Evolutionary conservation across 1,284 basidiomycete genomes (phyloP).

Genomic region (Gymnopus androsaceus): DNA sequence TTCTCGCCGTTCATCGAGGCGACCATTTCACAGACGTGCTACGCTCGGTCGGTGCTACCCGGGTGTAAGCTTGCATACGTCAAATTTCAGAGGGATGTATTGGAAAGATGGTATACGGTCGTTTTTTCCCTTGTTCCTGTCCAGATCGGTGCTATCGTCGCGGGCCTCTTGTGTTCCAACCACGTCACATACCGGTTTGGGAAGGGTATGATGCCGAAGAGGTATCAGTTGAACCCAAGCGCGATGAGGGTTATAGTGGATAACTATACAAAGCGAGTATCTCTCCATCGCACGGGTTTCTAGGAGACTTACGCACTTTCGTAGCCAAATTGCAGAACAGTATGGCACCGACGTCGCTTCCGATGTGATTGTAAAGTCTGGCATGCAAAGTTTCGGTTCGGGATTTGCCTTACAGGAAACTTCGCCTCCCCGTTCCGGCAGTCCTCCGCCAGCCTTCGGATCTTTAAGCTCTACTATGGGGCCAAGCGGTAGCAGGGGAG

Average conservation of each 20-base stretch:
- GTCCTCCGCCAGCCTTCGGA: not conserved
- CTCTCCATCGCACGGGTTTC: not conserved
- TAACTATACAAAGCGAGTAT: not conserved
- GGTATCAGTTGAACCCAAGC: conserved; percentile 2
- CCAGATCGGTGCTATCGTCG: not conserved
- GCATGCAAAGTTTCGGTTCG: not conserved
- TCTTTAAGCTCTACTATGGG: no score
- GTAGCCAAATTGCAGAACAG: conserved; percentile 13
- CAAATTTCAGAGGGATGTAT: not conserved
- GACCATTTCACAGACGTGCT: conserved; percentile 65
- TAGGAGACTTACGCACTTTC: not conserved
- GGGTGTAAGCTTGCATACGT: conserved; percentile 56
- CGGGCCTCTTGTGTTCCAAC: conserved; percentile 10
- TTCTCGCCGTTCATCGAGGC: conserved; percentile 71
- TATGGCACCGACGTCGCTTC: conserved; percentile 11
- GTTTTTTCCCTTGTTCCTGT: conserved; percentile 3
- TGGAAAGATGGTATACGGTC: conserved; percentile 6
- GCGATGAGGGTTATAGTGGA: conserved; percentile 7
- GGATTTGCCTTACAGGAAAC: not conserved
- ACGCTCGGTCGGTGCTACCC: conserved; percentile 58
- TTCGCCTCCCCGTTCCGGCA: not conserved
- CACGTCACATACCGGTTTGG: conserved; percentile 13
- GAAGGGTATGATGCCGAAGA: conserved; percentile 13
- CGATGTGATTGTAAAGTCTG: conserved; percentile 1
- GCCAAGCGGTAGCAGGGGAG: not conserved